These are phyloP conservation scores for Alternaria dauci DNA, from an alignment of 2,329 filamentous ascomycete genomes.

Conservation along the genomic window DNA sequence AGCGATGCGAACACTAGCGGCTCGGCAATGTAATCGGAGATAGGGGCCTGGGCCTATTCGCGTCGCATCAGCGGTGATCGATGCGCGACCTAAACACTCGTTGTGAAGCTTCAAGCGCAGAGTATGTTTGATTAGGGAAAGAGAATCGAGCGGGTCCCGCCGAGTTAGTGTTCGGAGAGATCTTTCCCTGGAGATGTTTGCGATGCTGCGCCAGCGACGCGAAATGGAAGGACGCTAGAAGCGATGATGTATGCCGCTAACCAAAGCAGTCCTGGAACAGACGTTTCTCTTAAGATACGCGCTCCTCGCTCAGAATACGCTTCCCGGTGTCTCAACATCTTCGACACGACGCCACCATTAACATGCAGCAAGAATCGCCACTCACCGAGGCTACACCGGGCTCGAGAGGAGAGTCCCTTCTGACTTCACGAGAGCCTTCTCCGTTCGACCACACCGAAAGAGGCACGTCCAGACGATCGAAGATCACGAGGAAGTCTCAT, in stretches of 20 bases:
- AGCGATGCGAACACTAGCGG: background rate
- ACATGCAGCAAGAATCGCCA: slow-evolving; percentile 31
- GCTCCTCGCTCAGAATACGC: slow-evolving; percentile 6
- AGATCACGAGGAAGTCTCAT: slow-evolving; percentile 35
- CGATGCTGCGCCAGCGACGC: background rate
- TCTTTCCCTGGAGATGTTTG: slow-evolving; percentile 1
- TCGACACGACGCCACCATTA: background rate
- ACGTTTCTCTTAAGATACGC: background rate
- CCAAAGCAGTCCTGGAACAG: background rate
- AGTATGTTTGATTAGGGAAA: background rate
- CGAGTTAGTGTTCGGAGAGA: background rate
- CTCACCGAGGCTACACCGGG: slow-evolving; percentile 15
- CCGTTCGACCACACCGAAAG: background rate
- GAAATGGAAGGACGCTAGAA: background rate
- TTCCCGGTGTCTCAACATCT: background rate
- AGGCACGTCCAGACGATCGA: slow-evolving; percentile 7
- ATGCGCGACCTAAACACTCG: background rate
- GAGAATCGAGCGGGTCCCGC: background rate
- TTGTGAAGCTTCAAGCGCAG: background rate
- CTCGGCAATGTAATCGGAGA: background rate
- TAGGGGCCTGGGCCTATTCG: background rate
- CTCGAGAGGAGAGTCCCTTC: background rate
- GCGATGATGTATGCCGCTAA: background rate
- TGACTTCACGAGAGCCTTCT: background rate
- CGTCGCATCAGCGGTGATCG: background rate